Evolutionary conservation across 208 protist species (phyloP).

Genomic region (Wallacemonas rigidus): DNA sequence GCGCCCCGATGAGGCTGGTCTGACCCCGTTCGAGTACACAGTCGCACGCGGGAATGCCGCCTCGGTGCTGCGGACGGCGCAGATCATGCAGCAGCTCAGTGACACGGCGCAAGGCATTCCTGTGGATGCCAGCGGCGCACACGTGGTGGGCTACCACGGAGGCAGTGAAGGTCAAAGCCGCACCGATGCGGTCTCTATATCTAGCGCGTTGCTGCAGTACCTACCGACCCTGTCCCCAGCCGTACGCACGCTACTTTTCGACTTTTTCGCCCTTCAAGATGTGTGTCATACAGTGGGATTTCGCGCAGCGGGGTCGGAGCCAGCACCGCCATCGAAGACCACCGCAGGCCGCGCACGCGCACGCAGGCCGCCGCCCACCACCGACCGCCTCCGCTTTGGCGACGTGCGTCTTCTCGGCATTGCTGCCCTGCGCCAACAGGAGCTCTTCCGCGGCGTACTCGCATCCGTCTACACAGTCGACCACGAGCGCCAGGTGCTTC

Average conservation of each 20-base stretch:
- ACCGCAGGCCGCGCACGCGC: background rate
- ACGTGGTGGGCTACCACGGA: background rate
- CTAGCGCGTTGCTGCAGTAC: constrained; percentile 45
- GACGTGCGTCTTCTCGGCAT: constrained; percentile 81
- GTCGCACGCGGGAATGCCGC: constrained; percentile 60
- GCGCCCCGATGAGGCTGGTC: constrained; percentile 41
- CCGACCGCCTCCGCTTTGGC: constrained; percentile 56
- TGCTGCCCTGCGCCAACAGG: constrained; percentile 36
- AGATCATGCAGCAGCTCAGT: constrained; percentile 58
- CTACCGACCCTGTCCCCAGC: constrained; percentile 63
- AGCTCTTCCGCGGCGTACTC: constrained; percentile 45
- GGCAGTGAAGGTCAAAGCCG: background rate
- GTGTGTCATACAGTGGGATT: constrained; percentile 58
- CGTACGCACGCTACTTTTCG: constrained; percentile 72
- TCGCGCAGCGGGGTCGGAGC: constrained; percentile 4
- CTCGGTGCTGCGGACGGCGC: constrained; percentile 54
- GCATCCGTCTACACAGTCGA: constrained; percentile 52
- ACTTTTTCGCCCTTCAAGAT: constrained; percentile 63
- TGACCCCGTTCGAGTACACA: constrained; percentile 74
- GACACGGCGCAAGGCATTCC: constrained; percentile 2
- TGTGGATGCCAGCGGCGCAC: constrained; percentile 1
- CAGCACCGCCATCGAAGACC: background rate
- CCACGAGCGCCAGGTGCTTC: constrained; percentile 64
- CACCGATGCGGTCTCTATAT: constrained; percentile 24
- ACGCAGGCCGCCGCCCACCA: background rate